A percentile compares a stretch with the other conserved stretches of the same genome.
These are phyloP conservation scores for Phytophthora hybrid DNA, from an alignment of 352 stramenopile genomes.

Conservation along the genomic window DNA sequence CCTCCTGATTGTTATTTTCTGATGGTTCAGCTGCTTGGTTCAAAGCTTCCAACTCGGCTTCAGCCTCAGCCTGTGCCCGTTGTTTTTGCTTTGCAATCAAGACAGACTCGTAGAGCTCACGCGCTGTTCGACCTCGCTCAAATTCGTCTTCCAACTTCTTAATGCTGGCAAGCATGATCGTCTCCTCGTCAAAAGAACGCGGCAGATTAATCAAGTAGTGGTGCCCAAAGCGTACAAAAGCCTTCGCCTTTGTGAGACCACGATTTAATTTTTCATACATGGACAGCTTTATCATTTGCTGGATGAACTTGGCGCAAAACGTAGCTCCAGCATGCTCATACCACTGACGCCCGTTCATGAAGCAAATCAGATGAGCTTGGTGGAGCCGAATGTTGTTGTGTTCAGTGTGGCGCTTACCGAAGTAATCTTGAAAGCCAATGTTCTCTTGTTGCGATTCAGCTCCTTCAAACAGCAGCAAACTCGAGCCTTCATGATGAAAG, in stretches of 20 bases:
- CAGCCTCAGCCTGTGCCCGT: slow-evolving; percentile 22
- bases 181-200: slow-evolving; percentile 81
- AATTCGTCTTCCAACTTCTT: slow-evolving; percentile 83
- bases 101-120: slow-evolving; percentile 80
- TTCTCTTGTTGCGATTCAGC: slow-evolving; percentile 66
- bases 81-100: slow-evolving; percentile 63
- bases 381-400: slow-evolving; percentile 66
- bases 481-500: slow-evolving; percentile 72
- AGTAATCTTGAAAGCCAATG: slow-evolving; percentile 79
- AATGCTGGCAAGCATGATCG: slow-evolving; percentile 73
- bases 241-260: slow-evolving; percentile 55
- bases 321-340: slow-evolving; percentile 65
- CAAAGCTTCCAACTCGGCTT: neutral
- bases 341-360: slow-evolving; percentile 77
- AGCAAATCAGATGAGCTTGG: slow-evolving; percentile 78
- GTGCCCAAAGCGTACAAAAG: slow-evolving; percentile 79
- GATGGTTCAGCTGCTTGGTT: neutral
- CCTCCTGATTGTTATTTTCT: slow-evolving; percentile 10
- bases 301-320: slow-evolving; percentile 77
- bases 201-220: slow-evolving; percentile 86
- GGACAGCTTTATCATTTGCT: slow-evolving; percentile 84
- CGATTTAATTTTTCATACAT: slow-evolving; percentile 71
- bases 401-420: slow-evolving; percentile 56
- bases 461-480: slow-evolving; percentile 79
- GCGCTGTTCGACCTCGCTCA: slow-evolving; percentile 72